These are phyloP conservation scores for Telopea speciosissima DNA, from an alignment of 177 flowering plant genomes.

Conservation along the genomic window DNA sequence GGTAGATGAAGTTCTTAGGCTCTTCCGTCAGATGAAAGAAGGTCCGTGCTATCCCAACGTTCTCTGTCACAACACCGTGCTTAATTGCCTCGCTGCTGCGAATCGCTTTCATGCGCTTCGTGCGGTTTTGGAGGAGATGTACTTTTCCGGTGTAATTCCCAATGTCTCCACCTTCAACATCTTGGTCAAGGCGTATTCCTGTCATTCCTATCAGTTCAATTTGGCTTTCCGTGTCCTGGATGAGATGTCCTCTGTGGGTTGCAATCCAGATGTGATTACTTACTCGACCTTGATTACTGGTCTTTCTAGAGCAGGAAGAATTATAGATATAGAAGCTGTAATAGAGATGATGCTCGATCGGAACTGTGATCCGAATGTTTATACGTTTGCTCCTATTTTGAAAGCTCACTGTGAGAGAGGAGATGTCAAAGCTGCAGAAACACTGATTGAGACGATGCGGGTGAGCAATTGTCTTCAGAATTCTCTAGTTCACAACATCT, in stretches of 20 bases:
- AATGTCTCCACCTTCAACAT: constrained; percentile 15
- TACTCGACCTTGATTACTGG: constrained; percentile 13
- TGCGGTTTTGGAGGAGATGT: constrained; percentile 6
- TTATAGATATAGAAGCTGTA: constrained; percentile 9
- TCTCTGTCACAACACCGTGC: constrained; percentile 14
- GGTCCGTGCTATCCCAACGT: constrained; percentile 5
- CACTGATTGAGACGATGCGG: constrained; percentile 6
- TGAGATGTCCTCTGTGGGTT: not conserved
- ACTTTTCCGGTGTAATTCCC: constrained; percentile 1
- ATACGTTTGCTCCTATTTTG: constrained; percentile 12
- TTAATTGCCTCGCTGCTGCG: constrained; percentile 7
- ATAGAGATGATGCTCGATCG: constrained; percentile 3
- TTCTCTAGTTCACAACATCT: constrained; percentile 10
- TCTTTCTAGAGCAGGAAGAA: constrained; percentile 9
- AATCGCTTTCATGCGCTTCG: not conserved
- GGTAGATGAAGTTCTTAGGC: constrained; percentile 10
- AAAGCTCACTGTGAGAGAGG: constrained; percentile 12
- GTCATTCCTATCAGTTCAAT: constrained; percentile 7
- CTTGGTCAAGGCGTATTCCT: constrained; percentile 13
- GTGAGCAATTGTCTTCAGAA: constrained; percentile 6
- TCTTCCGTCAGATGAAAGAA: constrained; percentile 12
- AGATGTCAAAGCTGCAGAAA: constrained; percentile 2
- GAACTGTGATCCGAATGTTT: constrained; percentile 6
- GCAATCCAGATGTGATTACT: constrained; percentile 12
- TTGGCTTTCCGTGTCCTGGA: constrained; percentile 5